A percentile compares a stretch with the other conserved stretches of the same genome.
Evolutionary conservation across 768 basidiomycete species (phyloP).

Genomic region (Melanogaster broomeanus): DNA sequence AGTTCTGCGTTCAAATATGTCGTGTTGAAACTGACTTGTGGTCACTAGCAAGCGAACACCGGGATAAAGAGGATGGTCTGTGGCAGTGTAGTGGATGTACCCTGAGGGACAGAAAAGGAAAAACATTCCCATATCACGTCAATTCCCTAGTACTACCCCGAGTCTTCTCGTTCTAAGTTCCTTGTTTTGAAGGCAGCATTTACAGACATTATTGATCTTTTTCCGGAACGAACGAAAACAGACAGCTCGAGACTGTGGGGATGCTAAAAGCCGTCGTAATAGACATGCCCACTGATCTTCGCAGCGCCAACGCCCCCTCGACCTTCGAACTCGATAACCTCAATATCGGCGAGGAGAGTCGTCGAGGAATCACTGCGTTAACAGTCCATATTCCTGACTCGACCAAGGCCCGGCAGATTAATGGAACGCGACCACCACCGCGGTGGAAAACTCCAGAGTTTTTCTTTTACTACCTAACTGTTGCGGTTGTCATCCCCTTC

Average conservation of each 20-base stretch:
- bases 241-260: neutral
- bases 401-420: slow-evolving; percentile 26
- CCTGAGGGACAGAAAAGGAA: slow-evolving; percentile 11
- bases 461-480: slow-evolving; percentile 66
- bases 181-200: neutral
- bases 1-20: slow-evolving; percentile 17
- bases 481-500: slow-evolving; percentile 60
- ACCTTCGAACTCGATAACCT: slow-evolving; percentile 17
- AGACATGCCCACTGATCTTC: slow-evolving; percentile 40
- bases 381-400: slow-evolving; percentile 59
- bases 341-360: neutral
- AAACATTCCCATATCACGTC: slow-evolving; percentile 10
- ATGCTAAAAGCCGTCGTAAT: slow-evolving; percentile 32
- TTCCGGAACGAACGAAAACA: too few species aligned
- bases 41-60: slow-evolving; percentile 7
- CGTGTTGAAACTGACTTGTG: slow-evolving; percentile 26
- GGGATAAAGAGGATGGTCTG: slow-evolving; percentile 1
- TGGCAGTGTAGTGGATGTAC: slow-evolving; percentile 21
- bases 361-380: slow-evolving; percentile 42
- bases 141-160: neutral
- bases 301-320: slow-evolving; percentile 5
- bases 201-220: neutral
- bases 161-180: neutral
- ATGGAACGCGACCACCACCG: slow-evolving; percentile 37
- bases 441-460: slow-evolving; percentile 87